Evolutionary conservation across 495 filamentous ascomycete species (phyloP).

Genomic region (Penicillium simplicissimum): DNA sequence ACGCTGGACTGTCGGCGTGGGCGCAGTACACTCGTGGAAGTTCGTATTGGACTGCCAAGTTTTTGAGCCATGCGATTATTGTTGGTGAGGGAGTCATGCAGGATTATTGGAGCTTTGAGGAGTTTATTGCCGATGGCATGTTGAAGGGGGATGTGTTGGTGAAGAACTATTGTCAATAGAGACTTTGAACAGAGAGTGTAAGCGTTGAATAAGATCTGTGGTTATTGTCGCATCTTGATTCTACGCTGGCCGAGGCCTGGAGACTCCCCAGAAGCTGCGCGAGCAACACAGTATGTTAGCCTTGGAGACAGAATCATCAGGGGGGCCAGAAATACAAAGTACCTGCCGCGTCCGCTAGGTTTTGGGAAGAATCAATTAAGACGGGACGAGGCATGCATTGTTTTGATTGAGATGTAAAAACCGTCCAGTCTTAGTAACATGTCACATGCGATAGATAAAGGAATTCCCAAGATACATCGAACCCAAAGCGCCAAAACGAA

Average conservation of each 20-base stretch:
- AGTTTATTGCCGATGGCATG: conserved; percentile 22
- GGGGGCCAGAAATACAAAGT: too few species aligned
- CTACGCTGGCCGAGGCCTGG: background rate
- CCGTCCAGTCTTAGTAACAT: background rate
- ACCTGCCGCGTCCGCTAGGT: too few species aligned
- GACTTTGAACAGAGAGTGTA: background rate
- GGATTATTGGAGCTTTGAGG: conserved; percentile 32
- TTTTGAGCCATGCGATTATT: conserved; percentile 23
- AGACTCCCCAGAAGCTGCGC: background rate
- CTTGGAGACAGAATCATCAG: background rate
- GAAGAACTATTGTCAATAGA: conserved; percentile 1
- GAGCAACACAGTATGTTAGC: background rate
- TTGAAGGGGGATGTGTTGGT: background rate
- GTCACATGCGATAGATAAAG: background rate
- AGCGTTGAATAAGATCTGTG: background rate
- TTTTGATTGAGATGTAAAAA: background rate
- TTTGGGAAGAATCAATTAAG: background rate
- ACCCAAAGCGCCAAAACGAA: conserved; percentile 1
- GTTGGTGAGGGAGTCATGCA: conserved; percentile 25
- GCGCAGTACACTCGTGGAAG: conserved; percentile 26
- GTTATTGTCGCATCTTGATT: background rate
- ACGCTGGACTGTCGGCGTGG: conserved; percentile 24
- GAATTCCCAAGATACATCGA: background rate
- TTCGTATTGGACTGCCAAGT: conserved; percentile 33
- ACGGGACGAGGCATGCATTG: background rate